Conservation (phyloP, 768 basidiomycete genomes). For the Leucosporidium creatinivorum region DNA sequence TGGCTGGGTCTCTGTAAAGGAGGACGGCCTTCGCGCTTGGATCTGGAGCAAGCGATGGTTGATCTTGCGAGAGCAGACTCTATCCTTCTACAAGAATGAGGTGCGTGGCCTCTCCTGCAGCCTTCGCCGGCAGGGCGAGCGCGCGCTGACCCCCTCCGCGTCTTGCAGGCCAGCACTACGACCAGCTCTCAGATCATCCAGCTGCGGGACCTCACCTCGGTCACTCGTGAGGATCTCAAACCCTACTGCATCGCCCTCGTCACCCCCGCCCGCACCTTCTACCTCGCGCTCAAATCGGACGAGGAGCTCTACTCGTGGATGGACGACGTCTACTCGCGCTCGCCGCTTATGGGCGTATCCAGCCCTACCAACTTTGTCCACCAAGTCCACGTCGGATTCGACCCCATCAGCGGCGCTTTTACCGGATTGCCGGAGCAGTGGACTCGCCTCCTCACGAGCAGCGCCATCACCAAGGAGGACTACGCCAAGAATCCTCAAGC, state of each 20-base stretch:
- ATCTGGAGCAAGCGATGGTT: constrained; percentile 88
- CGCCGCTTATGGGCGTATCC: constrained; percentile 85
- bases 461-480: constrained; percentile 95
- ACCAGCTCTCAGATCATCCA: constrained; percentile 54
- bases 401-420: constrained; percentile 86
- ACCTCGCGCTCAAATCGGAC: constrained; percentile 75
- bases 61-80: constrained; percentile 66
- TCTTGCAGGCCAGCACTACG: constrained; percentile 30
- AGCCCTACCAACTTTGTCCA: constrained; percentile 97
- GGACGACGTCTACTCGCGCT: constrained; percentile 88
- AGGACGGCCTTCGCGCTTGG: constrained; percentile 86
- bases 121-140: constrained; percentile 6
- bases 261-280: constrained; percentile 72
- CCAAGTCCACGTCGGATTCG: constrained; percentile 96
- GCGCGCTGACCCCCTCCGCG: constrained; percentile 43
- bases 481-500: constrained; percentile 95
- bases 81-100: constrained; percentile 86
- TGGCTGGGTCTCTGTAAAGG: constrained; percentile 80
- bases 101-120: constrained; percentile 47
- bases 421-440: constrained; percentile 97
- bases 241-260: constrained; percentile 87
- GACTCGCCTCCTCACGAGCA: constrained; percentile 92
- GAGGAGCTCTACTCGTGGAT: constrained; percentile 98
- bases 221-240: constrained; percentile 88
- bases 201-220: constrained; percentile 70